These are phyloP conservation scores for Daldinia sp. DNA, from an alignment of 2,329 filamentous ascomycete species.

Conservation along the genomic window DNA sequence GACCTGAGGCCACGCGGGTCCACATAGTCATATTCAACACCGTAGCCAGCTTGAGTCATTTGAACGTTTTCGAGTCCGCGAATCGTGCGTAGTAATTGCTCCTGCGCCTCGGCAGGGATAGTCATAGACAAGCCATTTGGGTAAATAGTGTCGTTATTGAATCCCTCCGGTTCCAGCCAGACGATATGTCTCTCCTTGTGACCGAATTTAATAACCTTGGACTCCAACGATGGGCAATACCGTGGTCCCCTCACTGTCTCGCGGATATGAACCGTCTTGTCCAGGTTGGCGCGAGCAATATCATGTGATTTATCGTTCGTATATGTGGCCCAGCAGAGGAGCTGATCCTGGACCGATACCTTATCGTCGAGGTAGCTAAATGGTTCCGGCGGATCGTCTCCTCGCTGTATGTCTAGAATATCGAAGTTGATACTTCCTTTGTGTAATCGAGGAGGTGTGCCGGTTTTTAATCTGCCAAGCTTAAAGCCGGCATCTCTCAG, in stretches of 20 bases:
- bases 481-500: conserved; percentile 88
- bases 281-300: conserved; percentile 87
- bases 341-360: conserved; percentile 83
- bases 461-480: conserved; percentile 92
- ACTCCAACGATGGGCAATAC: conserved; percentile 95
- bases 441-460: conserved; percentile 90
- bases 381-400: conserved; percentile 86
- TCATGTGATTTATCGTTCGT: conserved; percentile 87
- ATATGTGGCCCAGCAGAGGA: conserved; percentile 87
- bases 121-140: conserved; percentile 99
- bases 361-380: conserved; percentile 90
- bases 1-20: conserved; percentile 88
- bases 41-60: conserved; percentile 96
- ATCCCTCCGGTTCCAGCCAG: conserved; percentile 97
- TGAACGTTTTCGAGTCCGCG: conserved; percentile 87
- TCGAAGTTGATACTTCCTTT: conserved; percentile 84
- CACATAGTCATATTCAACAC: conserved; percentile 98
- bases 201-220: conserved; percentile 89
- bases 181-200: conserved; percentile 87
- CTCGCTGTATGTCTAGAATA: conserved; percentile 77
- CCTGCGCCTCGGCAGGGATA: conserved; percentile 87
- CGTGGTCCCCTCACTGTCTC: conserved; percentile 94
- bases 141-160: conserved; percentile 89
- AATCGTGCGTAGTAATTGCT: conserved; percentile 85
- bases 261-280: conserved; percentile 95